Evolutionary conservation across 108 stramenopile species (phyloP).

Genomic region (Skeletonema grethae): DNA sequence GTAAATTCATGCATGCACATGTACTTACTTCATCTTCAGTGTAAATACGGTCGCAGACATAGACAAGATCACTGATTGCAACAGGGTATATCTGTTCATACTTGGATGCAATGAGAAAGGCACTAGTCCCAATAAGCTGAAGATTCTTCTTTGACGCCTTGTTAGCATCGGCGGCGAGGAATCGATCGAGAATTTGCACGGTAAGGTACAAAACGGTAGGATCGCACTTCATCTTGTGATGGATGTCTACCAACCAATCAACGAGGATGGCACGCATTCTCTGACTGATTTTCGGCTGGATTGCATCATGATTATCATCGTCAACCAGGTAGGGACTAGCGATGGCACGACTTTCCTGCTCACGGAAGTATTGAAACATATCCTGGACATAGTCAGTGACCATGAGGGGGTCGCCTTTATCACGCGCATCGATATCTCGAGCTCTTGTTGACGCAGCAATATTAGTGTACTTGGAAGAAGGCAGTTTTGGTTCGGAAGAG

Average conservation of each 20-base stretch:
- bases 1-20: background rate
- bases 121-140: slow-evolving; percentile 88
- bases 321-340: slow-evolving; percentile 68
- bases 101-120: slow-evolving; percentile 87
- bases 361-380: slow-evolving; percentile 80
- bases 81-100: slow-evolving; percentile 95
- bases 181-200: slow-evolving; percentile 88
- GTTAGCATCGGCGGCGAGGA: slow-evolving; percentile 45
- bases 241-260: slow-evolving; percentile 94
- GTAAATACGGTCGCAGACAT: slow-evolving; percentile 84
- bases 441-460: background rate
- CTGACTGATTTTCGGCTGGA: slow-evolving; percentile 78
- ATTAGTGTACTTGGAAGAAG: background rate
- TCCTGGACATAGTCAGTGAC: slow-evolving; percentile 85
- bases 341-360: slow-evolving; percentile 54
- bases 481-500: background rate
- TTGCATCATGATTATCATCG: background rate
- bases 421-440: slow-evolving; percentile 7
- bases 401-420: slow-evolving; percentile 54
- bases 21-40: slow-evolving; percentile 22
- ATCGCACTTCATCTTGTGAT: slow-evolving; percentile 81
- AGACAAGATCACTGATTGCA: slow-evolving; percentile 77
- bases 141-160: slow-evolving; percentile 67
- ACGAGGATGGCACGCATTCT: slow-evolving; percentile 89
- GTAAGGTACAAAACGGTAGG: slow-evolving; percentile 89